Conservation (phyloP, 805 yeast genomes). For the Sugiyamaella floridensis region DNA sequence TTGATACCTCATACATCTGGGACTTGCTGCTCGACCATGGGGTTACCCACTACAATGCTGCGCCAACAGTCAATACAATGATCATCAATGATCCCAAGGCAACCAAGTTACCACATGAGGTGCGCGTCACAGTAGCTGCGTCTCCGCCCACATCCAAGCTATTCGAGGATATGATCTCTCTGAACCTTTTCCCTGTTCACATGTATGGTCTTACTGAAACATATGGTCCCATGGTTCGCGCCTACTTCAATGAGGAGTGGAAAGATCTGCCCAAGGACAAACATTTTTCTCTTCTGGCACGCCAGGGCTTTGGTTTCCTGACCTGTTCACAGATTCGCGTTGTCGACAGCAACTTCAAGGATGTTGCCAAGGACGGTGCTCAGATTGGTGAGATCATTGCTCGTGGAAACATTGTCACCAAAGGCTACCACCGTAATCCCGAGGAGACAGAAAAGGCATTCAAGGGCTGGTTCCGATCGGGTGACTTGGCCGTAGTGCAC, state of each 20-base stretch:
- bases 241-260: conserved; percentile 30
- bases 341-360: conserved; percentile 20
- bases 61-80: conserved; percentile 34
- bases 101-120: conserved; percentile 20
- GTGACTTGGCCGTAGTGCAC: conserved; percentile 32
- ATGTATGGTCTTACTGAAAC: conserved; percentile 34
- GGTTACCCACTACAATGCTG: conserved; percentile 32
- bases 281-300: conserved; percentile 24
- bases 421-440: conserved; percentile 29
- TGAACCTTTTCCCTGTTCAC: conserved; percentile 31
- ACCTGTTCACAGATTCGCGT: conserved; percentile 26
- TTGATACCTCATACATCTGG: conserved; percentile 31
- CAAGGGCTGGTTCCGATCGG: conserved; percentile 30
- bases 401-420: conserved; percentile 29
- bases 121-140: conserved; percentile 32
- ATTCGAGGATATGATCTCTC: conserved; percentile 28
- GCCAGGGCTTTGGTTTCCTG: conserved; percentile 31
- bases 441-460: conserved; percentile 30
- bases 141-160: conserved; percentile 33
- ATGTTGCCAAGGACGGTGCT: conserved; percentile 26
- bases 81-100: conserved; percentile 28
- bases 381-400: conserved; percentile 31
- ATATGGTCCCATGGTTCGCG: conserved; percentile 31
- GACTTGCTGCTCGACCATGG: conserved; percentile 22
- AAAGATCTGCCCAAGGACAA: conserved; percentile 22